Conservation (phyloP, 2,329 filamentous ascomycete species). For the Hypoxylon rubiginosum region DNA sequence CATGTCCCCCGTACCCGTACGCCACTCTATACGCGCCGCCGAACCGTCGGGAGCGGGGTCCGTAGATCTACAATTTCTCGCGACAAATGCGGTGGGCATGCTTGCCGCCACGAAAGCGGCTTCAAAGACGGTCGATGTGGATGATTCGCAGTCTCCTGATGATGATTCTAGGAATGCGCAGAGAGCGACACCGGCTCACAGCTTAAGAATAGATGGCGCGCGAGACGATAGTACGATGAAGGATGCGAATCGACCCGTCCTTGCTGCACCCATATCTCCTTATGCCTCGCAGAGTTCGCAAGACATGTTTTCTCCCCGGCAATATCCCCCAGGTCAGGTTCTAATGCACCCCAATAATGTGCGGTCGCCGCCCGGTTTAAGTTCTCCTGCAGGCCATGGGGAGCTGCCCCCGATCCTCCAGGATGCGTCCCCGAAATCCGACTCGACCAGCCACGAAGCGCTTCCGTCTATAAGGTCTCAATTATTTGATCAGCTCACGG, state of each 20-base stretch:
- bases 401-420: conserved; percentile 56
- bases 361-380: conserved; percentile 54
- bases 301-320: conserved; percentile 47
- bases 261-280: conserved; percentile 51
- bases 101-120: conserved; percentile 45
- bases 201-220: conserved; percentile 29
- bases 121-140: conserved; percentile 40
- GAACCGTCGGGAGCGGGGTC: conserved; percentile 39
- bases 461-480: conserved; percentile 56
- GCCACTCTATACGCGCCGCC: conserved; percentile 33
- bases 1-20: conserved; percentile 49
- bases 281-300: conserved; percentile 45
- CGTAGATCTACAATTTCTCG: conserved; percentile 48
- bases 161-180: conserved; percentile 37
- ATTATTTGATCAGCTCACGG: conserved; percentile 53
- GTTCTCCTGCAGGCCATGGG: conserved; percentile 47
- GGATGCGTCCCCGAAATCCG: conserved; percentile 56
- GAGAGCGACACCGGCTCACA: conserved; percentile 37
- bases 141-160: conserved; percentile 33
- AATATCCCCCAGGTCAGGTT: conserved; percentile 45
- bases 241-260: conserved; percentile 44
- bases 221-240: conserved; percentile 40
- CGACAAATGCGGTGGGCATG: conserved; percentile 45
- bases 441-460: conserved; percentile 53
- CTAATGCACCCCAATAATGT: conserved; percentile 51